phyloP scores from a whole-genome alignment of 1,284 basidiomycete genomes.

The Tylopilus sp. region DNA sequence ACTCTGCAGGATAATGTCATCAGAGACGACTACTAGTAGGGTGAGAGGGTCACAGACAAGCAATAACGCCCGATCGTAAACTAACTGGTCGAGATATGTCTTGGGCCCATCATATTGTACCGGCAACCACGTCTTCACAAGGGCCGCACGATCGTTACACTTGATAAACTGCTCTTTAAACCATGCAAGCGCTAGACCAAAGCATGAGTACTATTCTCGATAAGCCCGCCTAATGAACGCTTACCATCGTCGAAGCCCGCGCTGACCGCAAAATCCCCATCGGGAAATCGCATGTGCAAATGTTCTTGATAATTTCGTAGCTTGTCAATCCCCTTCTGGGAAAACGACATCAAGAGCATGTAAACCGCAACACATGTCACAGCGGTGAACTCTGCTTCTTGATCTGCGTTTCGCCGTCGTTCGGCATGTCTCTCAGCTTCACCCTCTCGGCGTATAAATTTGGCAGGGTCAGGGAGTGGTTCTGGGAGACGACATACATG shows the following conservation, averaged over 20 bases:
- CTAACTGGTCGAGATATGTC: slow-evolving; percentile 83
- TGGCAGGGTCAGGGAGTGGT: slow-evolving; percentile 77
- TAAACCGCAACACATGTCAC: slow-evolving; percentile 91
- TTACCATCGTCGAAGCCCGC: slow-evolving; percentile 83
- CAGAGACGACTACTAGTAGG: background rate
- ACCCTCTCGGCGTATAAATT: slow-evolving; percentile 76
- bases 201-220: slow-evolving; percentile 6
- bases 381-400: slow-evolving; percentile 83
- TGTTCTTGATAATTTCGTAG: slow-evolving; percentile 79
- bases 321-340: slow-evolving; percentile 90
- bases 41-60: slow-evolving; percentile 60
- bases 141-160: slow-evolving; percentile 77
- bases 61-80: slow-evolving; percentile 81
- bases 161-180: slow-evolving; percentile 84
- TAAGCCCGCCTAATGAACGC: slow-evolving; percentile 27
- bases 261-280: slow-evolving; percentile 75
- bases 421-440: slow-evolving; percentile 77
- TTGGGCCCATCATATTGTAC: slow-evolving; percentile 76
- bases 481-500: slow-evolving; percentile 53
- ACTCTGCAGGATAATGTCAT: slow-evolving; percentile 67
- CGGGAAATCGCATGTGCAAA: slow-evolving; percentile 80
- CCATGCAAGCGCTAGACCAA: slow-evolving; percentile 70
- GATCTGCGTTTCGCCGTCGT: slow-evolving; percentile 72
- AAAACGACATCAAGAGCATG: slow-evolving; percentile 93
- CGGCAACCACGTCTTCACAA: slow-evolving; percentile 87